Evolutionary conservation across 768 basidiomycete genomes (phyloP).

Genomic region (Rickenella mellea): DNA sequence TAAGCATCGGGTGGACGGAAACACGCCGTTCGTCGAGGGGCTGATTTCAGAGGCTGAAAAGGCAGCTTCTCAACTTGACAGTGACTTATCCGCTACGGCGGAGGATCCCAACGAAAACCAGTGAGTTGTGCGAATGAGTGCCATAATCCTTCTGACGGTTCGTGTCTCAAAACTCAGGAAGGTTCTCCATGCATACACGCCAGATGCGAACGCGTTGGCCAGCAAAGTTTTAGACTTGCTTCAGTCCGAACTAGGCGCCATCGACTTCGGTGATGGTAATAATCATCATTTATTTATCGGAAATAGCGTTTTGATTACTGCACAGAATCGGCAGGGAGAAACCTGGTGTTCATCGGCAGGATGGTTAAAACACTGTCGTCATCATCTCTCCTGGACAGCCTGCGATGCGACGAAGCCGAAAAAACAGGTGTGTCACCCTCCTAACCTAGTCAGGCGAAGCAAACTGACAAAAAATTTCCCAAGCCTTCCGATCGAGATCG

Average conservation of each 20-base stretch:
- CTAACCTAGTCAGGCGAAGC: too few relatives aligned
- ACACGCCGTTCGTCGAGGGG: slow-evolving; percentile 51
- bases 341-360: slow-evolving; percentile 9
- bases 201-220: slow-evolving; percentile 41
- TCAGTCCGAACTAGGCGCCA: slow-evolving; percentile 24
- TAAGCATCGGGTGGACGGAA: slow-evolving; percentile 53
- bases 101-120: slow-evolving; percentile 29
- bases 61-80: slow-evolving; percentile 45
- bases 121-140: slow-evolving; percentile 24
- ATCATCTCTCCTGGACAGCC: slow-evolving; percentile 8
- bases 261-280: slow-evolving; percentile 28
- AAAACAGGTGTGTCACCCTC: too few relatives aligned
- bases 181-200: slow-evolving; percentile 37
- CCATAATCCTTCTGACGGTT: slow-evolving; percentile 1
- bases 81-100: slow-evolving; percentile 45
- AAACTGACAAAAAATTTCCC: too few relatives aligned
- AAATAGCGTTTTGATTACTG: slow-evolving; percentile 1
- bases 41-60: slow-evolving; percentile 51
- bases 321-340: slow-evolving; percentile 7
- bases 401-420: slow-evolving; percentile 1
- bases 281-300: slow-evolving; percentile 1
- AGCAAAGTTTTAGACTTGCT: slow-evolving; percentile 32
- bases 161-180: slow-evolving; percentile 28
- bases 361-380: slow-evolving; percentile 8
- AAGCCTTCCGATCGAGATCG: slow-evolving; percentile 43